Evolutionary conservation across 345 rosid genomes (phyloP), one percentile per base, ranked within the genome.

Genomic region (Citrus mangshanensis): DNA sequence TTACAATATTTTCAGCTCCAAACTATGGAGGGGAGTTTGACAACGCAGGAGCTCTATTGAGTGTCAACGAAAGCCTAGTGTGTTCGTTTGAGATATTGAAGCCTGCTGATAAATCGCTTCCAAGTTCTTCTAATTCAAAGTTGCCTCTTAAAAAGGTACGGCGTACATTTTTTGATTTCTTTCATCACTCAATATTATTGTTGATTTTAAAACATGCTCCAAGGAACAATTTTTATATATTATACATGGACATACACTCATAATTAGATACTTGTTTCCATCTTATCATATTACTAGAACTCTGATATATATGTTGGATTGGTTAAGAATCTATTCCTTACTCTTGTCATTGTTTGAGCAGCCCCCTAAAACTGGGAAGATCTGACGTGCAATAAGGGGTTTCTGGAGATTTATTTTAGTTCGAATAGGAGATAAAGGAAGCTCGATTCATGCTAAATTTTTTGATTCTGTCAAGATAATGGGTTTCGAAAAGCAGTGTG

Each of bases 21-120:
- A 97, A 97, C 90, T 97, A 97, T 75, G 99, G 98, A 14, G 99
- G 99, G 65, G 99, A 97, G 85, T 97, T 97, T 79, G 98, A 97
- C 85, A 94, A 97, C 82, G 99, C 95, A 1, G 99, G 98, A 74
- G 98, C 98, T 18, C 65, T 93, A 35, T 72, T 94, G 84, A 93
- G 95, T 34, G 97, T 97, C 9, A 95, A 94, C 28, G 87, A 89
- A 40, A 70, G 88, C 65, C 88, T 97, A 24, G 90, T 93, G 34
- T 97, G 99, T 83, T 92, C 99, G 10, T 97, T 97, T 70, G 97
- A 94, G 89, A 94, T 97, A 85, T 81, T 97, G 81, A 97, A 97
- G 85, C 98, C 99, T 40, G 78, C 76, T 72, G 81, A 85, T 42
- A 81, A 60, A 68, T 77, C 86, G 27, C 72, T 88, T 69, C 83